Base-by-base conservation (phyloP, 2,329 filamentous ascomycete genomes). In the Fusarium sp. region DNA sequence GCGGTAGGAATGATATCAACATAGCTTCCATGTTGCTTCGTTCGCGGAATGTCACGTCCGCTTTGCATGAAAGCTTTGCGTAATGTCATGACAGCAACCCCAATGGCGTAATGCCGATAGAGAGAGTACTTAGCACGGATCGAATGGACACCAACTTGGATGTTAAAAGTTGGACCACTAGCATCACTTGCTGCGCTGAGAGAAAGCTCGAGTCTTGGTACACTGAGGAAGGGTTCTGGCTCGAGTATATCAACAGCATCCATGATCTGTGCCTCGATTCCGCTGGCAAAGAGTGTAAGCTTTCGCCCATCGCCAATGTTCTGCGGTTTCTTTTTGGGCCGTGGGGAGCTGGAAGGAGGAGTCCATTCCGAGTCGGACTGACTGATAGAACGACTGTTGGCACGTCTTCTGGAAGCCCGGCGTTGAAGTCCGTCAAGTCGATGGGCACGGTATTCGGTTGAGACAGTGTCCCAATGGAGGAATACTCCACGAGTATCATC, bases 21-120 rank as follows among this genome's bases (percentile, higher is more conserved):
- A 27, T 62, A 64, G 33, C 65, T 74, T 71, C 76, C 79, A 74
- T 77, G 80, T 75, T 78, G 81, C 73, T 70, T 80, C 46, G 57
- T 78, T 65, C 78, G 73, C 12, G 80, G 76, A n/a, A 76, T 46
- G 65, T 87, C 86, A 31, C 81, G 82, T 41, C 83, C 82, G 2
- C 87, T 86, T 64, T 83, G 85, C 80, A 89, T 81, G 71, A 95
- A 93, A 1, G 92, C 92, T 77, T 90, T 90, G 60, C 87, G 87
- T 29, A 99, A 81, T 6, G 97, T 93, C 78, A 91, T 91, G 29
- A 88, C 84, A 14, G 95, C 96, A 66, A 98, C 90, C 2, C 94
- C 93, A 31, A 97, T 87, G 1, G 95, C 92, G 78, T 98, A 99
- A 79, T 97, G 95, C 7, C 95, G 92, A 80, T 97, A 97, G 0